Conservation (phyloP, 768 basidiomycete species). For the Xerocomellus dryophilus region DNA sequence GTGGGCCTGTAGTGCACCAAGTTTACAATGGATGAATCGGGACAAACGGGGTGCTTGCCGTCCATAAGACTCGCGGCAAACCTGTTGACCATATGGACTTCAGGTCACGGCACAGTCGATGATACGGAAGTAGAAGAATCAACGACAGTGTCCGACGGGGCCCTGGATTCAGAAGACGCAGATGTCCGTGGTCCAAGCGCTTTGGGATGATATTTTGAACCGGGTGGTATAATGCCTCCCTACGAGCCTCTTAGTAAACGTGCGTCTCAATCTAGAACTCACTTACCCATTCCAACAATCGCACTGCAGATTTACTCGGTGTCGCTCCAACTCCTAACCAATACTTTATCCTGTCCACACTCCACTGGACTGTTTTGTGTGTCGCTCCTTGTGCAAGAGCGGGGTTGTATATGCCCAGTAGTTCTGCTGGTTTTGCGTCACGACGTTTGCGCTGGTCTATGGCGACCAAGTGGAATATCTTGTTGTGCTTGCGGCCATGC, state of each 20-base stretch:
- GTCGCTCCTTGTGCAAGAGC: slow-evolving; percentile 46
- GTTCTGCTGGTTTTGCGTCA: slow-evolving; percentile 84
- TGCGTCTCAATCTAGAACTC: not conserved
- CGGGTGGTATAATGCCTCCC: slow-evolving; percentile 61
- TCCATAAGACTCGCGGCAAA: not conserved
- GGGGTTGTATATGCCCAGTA: slow-evolving; percentile 82
- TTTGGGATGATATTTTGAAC: slow-evolving; percentile 53
- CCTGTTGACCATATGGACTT: not conserved
- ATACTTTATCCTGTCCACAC: slow-evolving; percentile 82
- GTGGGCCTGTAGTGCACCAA: not conserved
- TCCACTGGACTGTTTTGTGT: slow-evolving; percentile 84
- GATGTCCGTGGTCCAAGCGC: slow-evolving; percentile 20
- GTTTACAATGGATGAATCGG: not conserved
- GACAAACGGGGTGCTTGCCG: not conserved
- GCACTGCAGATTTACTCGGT: slow-evolving; percentile 75
- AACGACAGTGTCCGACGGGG: not conserved
- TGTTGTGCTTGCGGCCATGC: slow-evolving; percentile 71
- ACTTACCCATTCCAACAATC: slow-evolving; percentile 70
- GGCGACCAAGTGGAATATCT: slow-evolving; percentile 84
- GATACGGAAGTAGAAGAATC: not conserved
- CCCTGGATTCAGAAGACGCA: slow-evolving; percentile 1
- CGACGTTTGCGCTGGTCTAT: slow-evolving; percentile 67
- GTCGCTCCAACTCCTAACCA: slow-evolving; percentile 86
- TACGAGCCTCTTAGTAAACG: slow-evolving; percentile 25
- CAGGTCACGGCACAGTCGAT: slow-evolving; percentile 8